Conservation (phyloP, 148 eudicot species). For the Oxyria digyna region DNA sequence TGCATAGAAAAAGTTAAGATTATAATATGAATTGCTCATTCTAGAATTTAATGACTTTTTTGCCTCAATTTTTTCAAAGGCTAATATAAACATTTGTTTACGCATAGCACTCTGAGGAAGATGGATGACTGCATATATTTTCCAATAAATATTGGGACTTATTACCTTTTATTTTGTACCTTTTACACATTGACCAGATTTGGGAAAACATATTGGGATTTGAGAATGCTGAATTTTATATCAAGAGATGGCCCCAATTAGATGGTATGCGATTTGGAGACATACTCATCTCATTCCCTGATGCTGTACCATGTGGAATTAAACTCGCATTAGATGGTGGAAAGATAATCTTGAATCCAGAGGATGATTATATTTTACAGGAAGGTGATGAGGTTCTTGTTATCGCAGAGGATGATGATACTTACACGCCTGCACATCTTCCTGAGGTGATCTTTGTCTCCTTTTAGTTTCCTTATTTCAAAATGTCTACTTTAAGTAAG, state of each 20-base stretch:
- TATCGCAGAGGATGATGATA: slow-evolving; percentile 94
- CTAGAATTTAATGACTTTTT: neutral
- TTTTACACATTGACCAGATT: slow-evolving; percentile 33
- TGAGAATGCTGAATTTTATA: slow-evolving; percentile 94
- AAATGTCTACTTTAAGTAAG: neutral
- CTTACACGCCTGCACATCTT: slow-evolving; percentile 59
- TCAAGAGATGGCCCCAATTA: slow-evolving; percentile 84
- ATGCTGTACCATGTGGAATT: slow-evolving; percentile 92
- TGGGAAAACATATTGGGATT: slow-evolving; percentile 96
- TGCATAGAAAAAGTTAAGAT: neutral
- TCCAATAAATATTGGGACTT: neutral
- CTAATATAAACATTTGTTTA: neutral
- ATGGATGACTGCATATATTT: neutral
- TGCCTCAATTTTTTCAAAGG: neutral
- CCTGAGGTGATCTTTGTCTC: slow-evolving; percentile 44
- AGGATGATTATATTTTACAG: slow-evolving; percentile 51
- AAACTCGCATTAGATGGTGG: slow-evolving; percentile 75
- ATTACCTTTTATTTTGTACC: neutral
- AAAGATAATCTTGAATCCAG: slow-evolving; percentile 75
- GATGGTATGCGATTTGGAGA: slow-evolving; percentile 58
- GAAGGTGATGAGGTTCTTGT: slow-evolving; percentile 90
- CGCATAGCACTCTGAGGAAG: neutral
- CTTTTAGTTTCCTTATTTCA: neutral
- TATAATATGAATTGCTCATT: neutral
- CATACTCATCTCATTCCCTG: slow-evolving; percentile 71